Conservation (phyloP, 768 basidiomycete species). For the Suillus weaverae region DNA sequence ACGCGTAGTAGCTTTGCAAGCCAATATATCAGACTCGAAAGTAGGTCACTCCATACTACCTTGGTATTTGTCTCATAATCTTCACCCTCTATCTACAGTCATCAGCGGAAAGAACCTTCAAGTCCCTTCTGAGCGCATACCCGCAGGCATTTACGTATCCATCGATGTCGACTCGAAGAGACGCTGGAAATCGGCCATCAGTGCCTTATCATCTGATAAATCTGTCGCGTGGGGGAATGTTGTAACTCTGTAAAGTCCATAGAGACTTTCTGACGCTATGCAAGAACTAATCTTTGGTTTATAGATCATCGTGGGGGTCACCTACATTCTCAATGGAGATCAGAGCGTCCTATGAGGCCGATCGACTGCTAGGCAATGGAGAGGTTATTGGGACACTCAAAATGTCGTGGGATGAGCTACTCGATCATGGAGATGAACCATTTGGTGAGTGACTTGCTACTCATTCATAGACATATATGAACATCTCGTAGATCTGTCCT, state of each 20-base stretch:
- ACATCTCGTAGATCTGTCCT: no score
- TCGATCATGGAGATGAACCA: background rate
- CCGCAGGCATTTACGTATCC: background rate
- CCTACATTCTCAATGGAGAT: background rate
- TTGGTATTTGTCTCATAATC: background rate
- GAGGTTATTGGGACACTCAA: background rate
- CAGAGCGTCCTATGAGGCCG: background rate
- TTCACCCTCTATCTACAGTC: no score
- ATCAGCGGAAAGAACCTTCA: background rate
- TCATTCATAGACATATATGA: background rate
- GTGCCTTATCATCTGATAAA: background rate
- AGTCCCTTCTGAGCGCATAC: background rate
- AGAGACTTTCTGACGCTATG: fast-evolving
- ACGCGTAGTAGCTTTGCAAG: no score
- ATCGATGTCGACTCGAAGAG: background rate
- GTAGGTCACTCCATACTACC: background rate
- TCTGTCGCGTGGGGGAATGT: background rate
- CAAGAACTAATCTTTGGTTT: background rate
- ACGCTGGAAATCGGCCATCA: background rate
- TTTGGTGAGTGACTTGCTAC: background rate
- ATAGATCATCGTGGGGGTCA: background rate
- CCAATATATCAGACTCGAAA: background rate
- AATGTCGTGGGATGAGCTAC: background rate
- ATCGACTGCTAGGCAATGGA: background rate
- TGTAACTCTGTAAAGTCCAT: background rate